These are phyloP conservation scores for Sporobolus alterniflorus DNA, from an alignment of 202 grass and related monocot genomes.

Conservation along the genomic window DNA sequence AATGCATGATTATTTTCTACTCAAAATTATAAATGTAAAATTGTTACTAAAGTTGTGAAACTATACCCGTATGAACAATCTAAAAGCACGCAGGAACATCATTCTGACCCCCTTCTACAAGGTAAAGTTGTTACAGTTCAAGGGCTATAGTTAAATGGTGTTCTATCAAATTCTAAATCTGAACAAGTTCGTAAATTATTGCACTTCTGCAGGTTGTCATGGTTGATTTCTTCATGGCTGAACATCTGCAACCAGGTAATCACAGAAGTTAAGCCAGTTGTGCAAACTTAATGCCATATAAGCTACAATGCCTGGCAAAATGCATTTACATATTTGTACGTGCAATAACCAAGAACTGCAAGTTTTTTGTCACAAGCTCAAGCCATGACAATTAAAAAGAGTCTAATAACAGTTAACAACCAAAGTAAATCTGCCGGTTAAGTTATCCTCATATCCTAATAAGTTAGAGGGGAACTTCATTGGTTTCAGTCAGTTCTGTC, in stretches of 20 bases:
- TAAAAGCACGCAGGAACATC: slow-evolving; percentile 76
- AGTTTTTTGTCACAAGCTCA: too few species aligned
- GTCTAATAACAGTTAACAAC: too few species aligned
- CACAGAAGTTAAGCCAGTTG: slow-evolving; percentile 9
- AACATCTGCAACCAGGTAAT: slow-evolving; percentile 99
- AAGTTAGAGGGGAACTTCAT: too few species aligned
- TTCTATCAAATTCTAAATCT: slow-evolving; percentile 25
- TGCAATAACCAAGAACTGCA: too few species aligned
- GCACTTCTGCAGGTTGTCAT: slow-evolving; percentile 78
- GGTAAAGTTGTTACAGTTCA: slow-evolving; percentile 46
- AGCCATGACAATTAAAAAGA: too few species aligned
- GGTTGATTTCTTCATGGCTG: slow-evolving; percentile 99
- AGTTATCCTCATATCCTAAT: too few species aligned
- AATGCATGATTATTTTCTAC: slow-evolving; percentile 51
- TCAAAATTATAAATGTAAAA: slow-evolving; percentile 12
- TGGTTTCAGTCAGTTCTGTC: too few species aligned
- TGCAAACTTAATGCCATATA: slow-evolving; percentile 3
- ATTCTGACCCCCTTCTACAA: slow-evolving; percentile 81
- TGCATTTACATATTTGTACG: too few species aligned
- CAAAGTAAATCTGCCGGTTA: too few species aligned
- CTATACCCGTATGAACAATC: slow-evolving; percentile 22
- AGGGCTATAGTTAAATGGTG: background rate
- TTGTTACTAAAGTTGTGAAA: slow-evolving; percentile 14
- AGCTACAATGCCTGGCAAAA: too few species aligned
- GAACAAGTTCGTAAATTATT: slow-evolving; percentile 12